A percentile compares a stretch with the other conserved stretches of the same genome.
These are phyloP conservation scores for Musa balbisiana DNA, from an alignment of 202 grass and related monocot species.

Conservation along the genomic window DNA sequence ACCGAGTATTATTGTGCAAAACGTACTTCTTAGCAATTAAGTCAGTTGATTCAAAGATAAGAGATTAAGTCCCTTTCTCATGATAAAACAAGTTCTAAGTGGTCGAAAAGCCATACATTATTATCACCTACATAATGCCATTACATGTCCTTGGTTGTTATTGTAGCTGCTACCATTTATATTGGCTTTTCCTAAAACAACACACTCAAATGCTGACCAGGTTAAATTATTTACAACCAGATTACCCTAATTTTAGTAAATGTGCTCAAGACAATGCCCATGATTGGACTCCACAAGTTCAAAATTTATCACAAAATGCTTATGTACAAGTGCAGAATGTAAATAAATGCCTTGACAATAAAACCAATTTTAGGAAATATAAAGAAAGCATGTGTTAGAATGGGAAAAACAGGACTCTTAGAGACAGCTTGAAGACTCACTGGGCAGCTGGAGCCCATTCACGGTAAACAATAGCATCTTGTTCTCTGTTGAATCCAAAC, in stretches of 20 bases:
- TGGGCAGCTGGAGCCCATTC: conserved; percentile 93
- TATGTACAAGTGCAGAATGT: too few relatives aligned
- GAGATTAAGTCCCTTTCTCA: not conserved
- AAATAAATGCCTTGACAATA: too few relatives aligned
- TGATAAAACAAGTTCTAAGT: not conserved
- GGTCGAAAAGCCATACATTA: not conserved
- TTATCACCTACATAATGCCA: too few relatives aligned
- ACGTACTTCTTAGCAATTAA: not conserved
- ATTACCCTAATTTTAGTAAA: not conserved
- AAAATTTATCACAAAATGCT: too few relatives aligned
- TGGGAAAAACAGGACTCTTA: not conserved
- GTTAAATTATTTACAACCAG: not conserved
- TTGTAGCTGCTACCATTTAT: not conserved
- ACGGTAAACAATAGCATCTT: conserved; percentile 53
- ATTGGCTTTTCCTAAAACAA: not conserved
- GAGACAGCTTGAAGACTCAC: conserved; percentile 45
- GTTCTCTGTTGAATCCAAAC: conserved; percentile 68
- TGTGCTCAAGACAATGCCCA: not conserved
- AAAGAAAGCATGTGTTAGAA: not conserved
- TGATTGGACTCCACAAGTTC: not conserved
- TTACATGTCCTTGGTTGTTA: not conserved
- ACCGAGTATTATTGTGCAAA: not conserved
- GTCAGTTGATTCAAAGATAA: not conserved
- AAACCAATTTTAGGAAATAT: too few relatives aligned
- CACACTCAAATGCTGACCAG: not conserved